A percentile compares a stretch with the other conserved stretches of the same genome.
These are phyloP conservation scores for Fusarium xylarioides DNA, from an alignment of 2,329 filamentous ascomycete genomes.

Conservation along the genomic window DNA sequence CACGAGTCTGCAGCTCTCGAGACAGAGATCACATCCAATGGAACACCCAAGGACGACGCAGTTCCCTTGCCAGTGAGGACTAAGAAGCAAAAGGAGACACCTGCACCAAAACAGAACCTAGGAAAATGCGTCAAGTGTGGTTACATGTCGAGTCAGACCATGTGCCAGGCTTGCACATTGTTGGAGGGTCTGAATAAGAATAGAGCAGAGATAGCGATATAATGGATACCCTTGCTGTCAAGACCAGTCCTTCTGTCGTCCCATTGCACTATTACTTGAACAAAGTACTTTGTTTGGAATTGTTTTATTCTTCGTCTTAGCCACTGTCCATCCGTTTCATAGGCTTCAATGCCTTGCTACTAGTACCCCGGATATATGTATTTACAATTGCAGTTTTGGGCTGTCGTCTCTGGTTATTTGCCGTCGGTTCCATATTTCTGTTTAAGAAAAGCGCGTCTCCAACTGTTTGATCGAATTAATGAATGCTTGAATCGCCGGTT, in stretches of 20 bases:
- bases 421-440: constrained; percentile 9
- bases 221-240: constrained; percentile 31
- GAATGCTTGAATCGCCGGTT: neutral
- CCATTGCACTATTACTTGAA: neutral
- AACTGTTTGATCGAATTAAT: constrained; percentile 49
- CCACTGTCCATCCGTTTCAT: neutral
- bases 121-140: constrained; percentile 88
- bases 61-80: constrained; percentile 49
- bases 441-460: constrained; percentile 62
- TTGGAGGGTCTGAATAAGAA: constrained; percentile 92
- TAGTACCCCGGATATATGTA: constrained; percentile 25
- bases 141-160: constrained; percentile 92
- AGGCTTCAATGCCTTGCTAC: constrained; percentile 6
- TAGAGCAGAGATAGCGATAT: constrained; percentile 66
- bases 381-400: constrained; percentile 29
- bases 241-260: neutral
- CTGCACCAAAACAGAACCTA: constrained; percentile 72
- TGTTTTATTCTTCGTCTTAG: constrained; percentile 29
- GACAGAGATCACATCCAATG: constrained; percentile 45
- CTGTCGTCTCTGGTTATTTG: constrained; percentile 13
- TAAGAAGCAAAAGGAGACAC: constrained; percentile 39
- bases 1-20: constrained; percentile 39
- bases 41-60: constrained; percentile 36
- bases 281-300: neutral
- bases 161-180: constrained; percentile 93